These are phyloP conservation scores for Pythium aphanidermatum DNA, from an alignment of 352 stramenopile genomes.

Conservation along the genomic window DNA sequence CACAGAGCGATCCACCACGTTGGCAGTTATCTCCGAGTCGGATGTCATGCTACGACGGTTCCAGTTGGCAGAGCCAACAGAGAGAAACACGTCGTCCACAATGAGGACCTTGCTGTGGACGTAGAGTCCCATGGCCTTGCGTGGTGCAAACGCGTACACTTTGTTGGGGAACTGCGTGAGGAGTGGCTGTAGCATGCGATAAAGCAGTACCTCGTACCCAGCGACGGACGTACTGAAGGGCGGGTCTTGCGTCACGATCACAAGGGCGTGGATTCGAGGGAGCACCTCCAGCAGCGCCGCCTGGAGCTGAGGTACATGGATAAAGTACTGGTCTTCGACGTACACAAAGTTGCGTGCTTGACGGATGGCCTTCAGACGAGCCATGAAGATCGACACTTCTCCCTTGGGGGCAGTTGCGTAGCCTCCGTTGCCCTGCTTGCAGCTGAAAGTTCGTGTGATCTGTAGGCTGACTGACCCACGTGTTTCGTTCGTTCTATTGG, in stretches of 20 bases:
- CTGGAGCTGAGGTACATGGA: constrained; percentile 22
- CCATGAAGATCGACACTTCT: constrained; percentile 24
- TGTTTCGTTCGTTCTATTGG: neutral
- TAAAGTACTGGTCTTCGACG: constrained; percentile 39
- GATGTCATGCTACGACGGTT: constrained; percentile 29
- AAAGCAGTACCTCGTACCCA: constrained; percentile 29
- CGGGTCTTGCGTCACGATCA: constrained; percentile 22
- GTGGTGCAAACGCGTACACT: constrained; percentile 21
- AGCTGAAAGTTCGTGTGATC: constrained; percentile 31
- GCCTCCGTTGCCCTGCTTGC: constrained; percentile 18
- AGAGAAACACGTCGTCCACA: constrained; percentile 25
- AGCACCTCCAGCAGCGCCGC: constrained; percentile 16
- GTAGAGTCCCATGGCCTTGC: constrained; percentile 28
- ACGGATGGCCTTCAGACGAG: constrained; percentile 24
- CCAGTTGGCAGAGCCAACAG: constrained; percentile 24
- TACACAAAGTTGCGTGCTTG: constrained; percentile 31
- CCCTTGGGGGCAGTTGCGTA: constrained; percentile 21
- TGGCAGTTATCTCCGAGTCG: constrained; percentile 20
- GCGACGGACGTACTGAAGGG: constrained; percentile 9
- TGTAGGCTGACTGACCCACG: constrained; percentile 15
- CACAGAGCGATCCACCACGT: constrained; percentile 3
- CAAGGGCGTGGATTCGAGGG: constrained; percentile 19
- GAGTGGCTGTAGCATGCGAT: constrained; percentile 30
- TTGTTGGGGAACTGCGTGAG: constrained; percentile 28
- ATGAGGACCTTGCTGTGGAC: constrained; percentile 52